Conservation (phyloP, 1,139 yeast species). For the Chernovozyma aurita region DNA sequence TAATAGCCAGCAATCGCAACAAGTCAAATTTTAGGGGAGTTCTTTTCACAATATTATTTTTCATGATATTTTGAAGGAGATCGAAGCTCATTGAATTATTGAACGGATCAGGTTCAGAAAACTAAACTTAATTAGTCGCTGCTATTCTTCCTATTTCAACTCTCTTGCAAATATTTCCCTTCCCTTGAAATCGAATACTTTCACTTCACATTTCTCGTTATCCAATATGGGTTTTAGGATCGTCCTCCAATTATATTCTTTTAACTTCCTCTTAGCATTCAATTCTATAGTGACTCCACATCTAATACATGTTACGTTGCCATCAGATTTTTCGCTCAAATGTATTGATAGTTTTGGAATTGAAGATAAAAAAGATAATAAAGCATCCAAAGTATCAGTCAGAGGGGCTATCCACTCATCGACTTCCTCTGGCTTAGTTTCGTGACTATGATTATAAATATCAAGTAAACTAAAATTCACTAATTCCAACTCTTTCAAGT, state of each 20-base stretch:
- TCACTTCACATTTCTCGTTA: slow-evolving; percentile 16
- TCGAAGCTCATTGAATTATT: too few species aligned
- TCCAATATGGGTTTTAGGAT: slow-evolving; percentile 24
- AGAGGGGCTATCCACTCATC: slow-evolving; percentile 19
- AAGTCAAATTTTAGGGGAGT: background rate
- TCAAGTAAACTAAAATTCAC: slow-evolving; percentile 34
- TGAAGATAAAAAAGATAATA: slow-evolving; percentile 23
- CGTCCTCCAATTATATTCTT: slow-evolving; percentile 24
- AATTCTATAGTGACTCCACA: slow-evolving; percentile 28
- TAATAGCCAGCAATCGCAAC: background rate
- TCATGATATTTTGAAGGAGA: background rate
- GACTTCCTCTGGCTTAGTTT: slow-evolving; percentile 11
- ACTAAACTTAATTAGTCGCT: background rate
- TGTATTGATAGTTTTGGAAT: slow-evolving; percentile 23
- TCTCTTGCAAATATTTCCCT: slow-evolving; percentile 2
- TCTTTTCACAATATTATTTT: background rate
- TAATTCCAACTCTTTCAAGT: slow-evolving; percentile 22
- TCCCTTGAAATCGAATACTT: slow-evolving; percentile 14
- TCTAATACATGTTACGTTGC: slow-evolving; percentile 26
- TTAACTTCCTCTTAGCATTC: slow-evolving; percentile 5
- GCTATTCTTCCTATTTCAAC: too few species aligned
- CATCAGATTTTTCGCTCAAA: slow-evolving; percentile 18
- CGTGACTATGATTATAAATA: slow-evolving; percentile 16
- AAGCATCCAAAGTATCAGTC: slow-evolving; percentile 24
- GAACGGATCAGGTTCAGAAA: background rate